phyloP scores from a whole-genome alignment of 2,329 filamentous ascomycete species.

The Colletotrichum salicis region DNA sequence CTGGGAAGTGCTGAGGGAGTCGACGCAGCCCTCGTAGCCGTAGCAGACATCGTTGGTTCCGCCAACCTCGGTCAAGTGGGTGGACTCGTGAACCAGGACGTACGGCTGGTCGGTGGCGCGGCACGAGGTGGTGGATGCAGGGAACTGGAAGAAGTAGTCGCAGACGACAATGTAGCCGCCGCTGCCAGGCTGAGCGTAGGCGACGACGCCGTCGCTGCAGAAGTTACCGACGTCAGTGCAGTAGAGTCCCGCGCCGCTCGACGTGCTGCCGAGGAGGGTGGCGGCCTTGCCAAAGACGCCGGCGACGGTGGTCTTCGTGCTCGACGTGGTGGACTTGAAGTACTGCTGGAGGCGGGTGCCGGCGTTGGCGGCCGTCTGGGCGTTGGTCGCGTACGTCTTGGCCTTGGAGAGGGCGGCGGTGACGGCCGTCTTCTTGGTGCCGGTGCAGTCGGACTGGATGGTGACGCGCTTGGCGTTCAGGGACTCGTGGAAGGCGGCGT shows the following conservation, averaged over 20 bases:
- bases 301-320: constrained; percentile 56
- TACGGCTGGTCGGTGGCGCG: constrained; percentile 65
- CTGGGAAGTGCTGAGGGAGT: constrained; percentile 14
- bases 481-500: constrained; percentile 53
- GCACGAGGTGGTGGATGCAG: constrained; percentile 60
- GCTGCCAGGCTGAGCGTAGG: constrained; percentile 38
- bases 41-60: constrained; percentile 55
- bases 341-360: constrained; percentile 51
- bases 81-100: constrained; percentile 73
- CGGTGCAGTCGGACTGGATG: constrained; percentile 20
- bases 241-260: constrained; percentile 57
- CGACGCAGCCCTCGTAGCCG: too few relatives aligned
- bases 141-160: constrained; percentile 66
- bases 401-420: constrained; percentile 37
- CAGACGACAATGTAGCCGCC: constrained; percentile 69
- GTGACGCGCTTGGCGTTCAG: constrained; percentile 51
- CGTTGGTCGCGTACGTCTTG: too few relatives aligned
- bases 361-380: not conserved
- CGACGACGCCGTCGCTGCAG: constrained; percentile 47
- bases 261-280: constrained; percentile 55
- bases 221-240: constrained; percentile 60
- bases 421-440: constrained; percentile 3
- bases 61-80: constrained; percentile 67
- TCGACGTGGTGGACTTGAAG: constrained; percentile 62
- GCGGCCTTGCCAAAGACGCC: constrained; percentile 58